Percentiles rank a stretch among this genome's conserved stretches.
Evolutionary conservation across 73 alveolate genomes (phyloP).

Genomic region (Paramecium octaurelia): DNA sequence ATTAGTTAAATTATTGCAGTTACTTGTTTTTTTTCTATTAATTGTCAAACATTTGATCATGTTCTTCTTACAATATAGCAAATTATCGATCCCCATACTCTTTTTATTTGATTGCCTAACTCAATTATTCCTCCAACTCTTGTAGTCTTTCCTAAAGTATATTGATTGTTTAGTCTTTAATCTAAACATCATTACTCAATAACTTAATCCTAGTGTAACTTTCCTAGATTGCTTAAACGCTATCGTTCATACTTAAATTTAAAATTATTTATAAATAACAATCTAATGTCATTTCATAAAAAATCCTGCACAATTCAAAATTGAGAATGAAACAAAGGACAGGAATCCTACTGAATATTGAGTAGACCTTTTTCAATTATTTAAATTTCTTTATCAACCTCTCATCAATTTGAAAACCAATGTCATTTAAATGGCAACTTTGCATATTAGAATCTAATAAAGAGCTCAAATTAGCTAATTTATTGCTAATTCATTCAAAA

Average conservation of each 20-base stretch:
- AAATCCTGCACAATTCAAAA: too few relatives aligned
- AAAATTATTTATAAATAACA: neutral
- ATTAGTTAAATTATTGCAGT: conserved; percentile 4
- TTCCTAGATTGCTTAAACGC: conserved; percentile 43
- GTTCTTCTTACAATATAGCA: conserved; percentile 21
- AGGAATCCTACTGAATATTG: too few relatives aligned
- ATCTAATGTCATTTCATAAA: neutral
- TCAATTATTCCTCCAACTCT: conserved; percentile 28
- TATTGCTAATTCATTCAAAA: too few relatives aligned
- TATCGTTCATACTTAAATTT: conserved; percentile 27
- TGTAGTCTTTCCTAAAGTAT: conserved; percentile 33
- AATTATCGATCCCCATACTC: conserved; percentile 21
- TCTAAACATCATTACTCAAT: conserved; percentile 33
- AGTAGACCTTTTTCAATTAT: conserved; percentile 27
- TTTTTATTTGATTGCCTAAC: neutral
- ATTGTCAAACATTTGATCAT: conserved; percentile 48
- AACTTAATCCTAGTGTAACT: conserved; percentile 34
- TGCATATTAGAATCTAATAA: too few relatives aligned
- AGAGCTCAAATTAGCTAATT: too few relatives aligned
- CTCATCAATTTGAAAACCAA: neutral
- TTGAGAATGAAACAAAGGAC: too few relatives aligned
- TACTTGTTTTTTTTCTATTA: conserved; percentile 6
- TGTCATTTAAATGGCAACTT: too few relatives aligned
- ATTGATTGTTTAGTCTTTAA: conserved; percentile 22
- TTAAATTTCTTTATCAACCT: conserved; percentile 68